Evolutionary conservation across 2,329 filamentous ascomycete genomes (phyloP).

Genomic region (Fusarium goolgardi): DNA sequence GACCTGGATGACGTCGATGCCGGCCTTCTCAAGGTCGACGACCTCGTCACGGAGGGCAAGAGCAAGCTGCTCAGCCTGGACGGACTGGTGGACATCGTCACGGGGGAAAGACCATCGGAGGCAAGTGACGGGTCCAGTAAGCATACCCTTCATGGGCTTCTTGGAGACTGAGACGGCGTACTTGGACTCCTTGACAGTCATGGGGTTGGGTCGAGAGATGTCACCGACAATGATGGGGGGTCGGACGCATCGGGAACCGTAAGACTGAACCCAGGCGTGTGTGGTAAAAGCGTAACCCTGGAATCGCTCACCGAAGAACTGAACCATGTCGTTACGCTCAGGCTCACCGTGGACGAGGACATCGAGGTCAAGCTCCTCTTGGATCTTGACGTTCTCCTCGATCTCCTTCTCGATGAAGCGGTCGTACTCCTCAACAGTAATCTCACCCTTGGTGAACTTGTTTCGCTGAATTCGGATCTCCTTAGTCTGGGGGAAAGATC

Average conservation of each 20-base stretch:
- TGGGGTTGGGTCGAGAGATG: slow-evolving; percentile 94
- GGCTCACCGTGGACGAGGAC: slow-evolving; percentile 99
- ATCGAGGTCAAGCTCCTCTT: slow-evolving; percentile 97
- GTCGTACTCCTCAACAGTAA: slow-evolving; percentile 92
- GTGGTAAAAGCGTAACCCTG: slow-evolving; percentile 99
- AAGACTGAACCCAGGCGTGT: slow-evolving; percentile 98
- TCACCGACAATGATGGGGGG: slow-evolving; percentile 99
- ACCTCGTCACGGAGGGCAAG: slow-evolving; percentile 99
- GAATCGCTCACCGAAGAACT: slow-evolving; percentile 99
- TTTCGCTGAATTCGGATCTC: slow-evolving; percentile 97
- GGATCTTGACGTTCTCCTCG: slow-evolving; percentile 91
- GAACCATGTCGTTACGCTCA: slow-evolving; percentile 99
- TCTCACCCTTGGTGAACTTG: slow-evolving; percentile 99
- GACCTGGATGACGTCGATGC: slow-evolving; percentile 98
- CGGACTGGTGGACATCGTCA: slow-evolving; percentile 98
- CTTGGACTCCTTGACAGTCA: slow-evolving; percentile 99
- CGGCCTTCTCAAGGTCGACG: slow-evolving; percentile 95
- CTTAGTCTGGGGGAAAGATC: slow-evolving; percentile 99
- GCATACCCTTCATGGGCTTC: slow-evolving; percentile 99
- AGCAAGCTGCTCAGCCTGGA: slow-evolving; percentile 98
- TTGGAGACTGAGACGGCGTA: slow-evolving; percentile 95
- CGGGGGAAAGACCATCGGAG: slow-evolving; percentile 99
- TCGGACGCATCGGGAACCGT: slow-evolving; percentile 97
- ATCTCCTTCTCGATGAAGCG: slow-evolving; percentile 99
- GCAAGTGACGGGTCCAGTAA: slow-evolving; percentile 98